These are phyloP conservation scores for Penicillium lividum DNA, from an alignment of 495 filamentous ascomycete species.

Conservation along the genomic window DNA sequence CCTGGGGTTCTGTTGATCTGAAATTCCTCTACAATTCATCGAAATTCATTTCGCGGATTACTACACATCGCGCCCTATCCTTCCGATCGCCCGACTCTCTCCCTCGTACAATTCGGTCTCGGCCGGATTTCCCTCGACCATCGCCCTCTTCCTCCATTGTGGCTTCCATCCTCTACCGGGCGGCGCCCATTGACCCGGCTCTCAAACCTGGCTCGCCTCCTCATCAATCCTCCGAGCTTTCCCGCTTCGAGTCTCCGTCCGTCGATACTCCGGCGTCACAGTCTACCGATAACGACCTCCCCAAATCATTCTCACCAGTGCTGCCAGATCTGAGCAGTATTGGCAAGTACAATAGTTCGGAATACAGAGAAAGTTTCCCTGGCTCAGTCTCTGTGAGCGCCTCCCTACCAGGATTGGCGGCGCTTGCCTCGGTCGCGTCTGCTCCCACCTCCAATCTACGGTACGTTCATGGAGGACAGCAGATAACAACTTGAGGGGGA, in stretches of 20 bases:
- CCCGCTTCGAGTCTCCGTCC: slow-evolving; percentile 32
- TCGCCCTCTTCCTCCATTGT: slow-evolving; percentile 45
- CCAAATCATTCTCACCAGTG: slow-evolving; percentile 20
- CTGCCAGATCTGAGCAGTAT: slow-evolving; percentile 26
- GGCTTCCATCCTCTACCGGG: slow-evolving; percentile 54
- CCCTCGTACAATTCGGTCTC: slow-evolving; percentile 37
- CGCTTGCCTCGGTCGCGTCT: slow-evolving; percentile 63
- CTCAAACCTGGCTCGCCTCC: slow-evolving; percentile 48
- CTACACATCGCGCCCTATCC: neutral
- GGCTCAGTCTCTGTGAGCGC: slow-evolving; percentile 25
- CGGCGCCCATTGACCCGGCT: slow-evolving; percentile 59
- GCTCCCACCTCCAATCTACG: slow-evolving; percentile 65
- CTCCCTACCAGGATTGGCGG: slow-evolving; percentile 44
- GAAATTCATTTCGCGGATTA: neutral
- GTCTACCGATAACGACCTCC: slow-evolving; percentile 20
- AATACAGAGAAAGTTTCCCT: slow-evolving; percentile 21
- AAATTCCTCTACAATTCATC: neutral
- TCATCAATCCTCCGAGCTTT: slow-evolving; percentile 39
- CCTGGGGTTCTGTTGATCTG: neutral
- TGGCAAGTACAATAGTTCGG: slow-evolving; percentile 21
- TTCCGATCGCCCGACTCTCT: slow-evolving; percentile 3
- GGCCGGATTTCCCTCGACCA: slow-evolving; percentile 42
- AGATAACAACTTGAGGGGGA: neutral
- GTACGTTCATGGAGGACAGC: slow-evolving; percentile 45
- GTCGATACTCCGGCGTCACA: slow-evolving; percentile 20